Evolutionary conservation across 768 basidiomycete genomes (phyloP), one percentile per base, ranked within the genome.

Genomic region (Mycena leptocephala): DNA sequence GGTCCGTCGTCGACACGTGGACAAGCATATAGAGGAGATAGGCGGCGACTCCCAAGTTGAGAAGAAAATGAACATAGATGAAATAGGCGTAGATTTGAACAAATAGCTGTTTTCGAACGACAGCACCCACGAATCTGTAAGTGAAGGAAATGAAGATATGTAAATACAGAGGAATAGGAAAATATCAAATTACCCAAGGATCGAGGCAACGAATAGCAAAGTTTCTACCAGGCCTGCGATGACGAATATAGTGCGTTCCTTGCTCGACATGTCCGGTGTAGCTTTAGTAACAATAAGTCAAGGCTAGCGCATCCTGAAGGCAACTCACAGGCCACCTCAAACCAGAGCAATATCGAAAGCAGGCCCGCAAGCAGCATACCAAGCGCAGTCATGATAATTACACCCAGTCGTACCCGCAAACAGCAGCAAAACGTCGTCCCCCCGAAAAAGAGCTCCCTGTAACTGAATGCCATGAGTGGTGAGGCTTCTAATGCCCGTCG

Each of bases 371-470:
- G 83, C 24, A 93, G 76, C 68, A 93, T 88, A 1, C 89, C 89
- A 10, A 93, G 82, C 3, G 89, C 72, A 33, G 92, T 87, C 86
- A 92, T 88, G 55, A 89, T 78, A 56, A 92, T 85, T 37, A 94
- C 92, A 39, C 94, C 92, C 6, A 90, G 70, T 71, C 93, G 89
- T 8, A 93, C 92, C 33, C 92, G 92, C 77, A 93, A 93, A 78
- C 87, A 93, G 53, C 77, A 78, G 79, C 93, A 94, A 80, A 90
- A 93, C 4, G 85, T 89, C 41, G 78, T 86, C n/a, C 90, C 88
- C 32, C 88, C 89, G 58, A 90, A 88, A 59, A 92, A 82, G 59
- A 89, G 82, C 37, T 86, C 84, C 70, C 84, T 85, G 80, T 89
- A 83, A 80, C 87, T 87, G 82, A 88, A 85, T 3, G 83, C 77